A percentile compares a stretch with the other conserved stretches of the same genome.
Conservation (phyloP, 768 basidiomycete species). For the Naematelia encephala region DNA sequence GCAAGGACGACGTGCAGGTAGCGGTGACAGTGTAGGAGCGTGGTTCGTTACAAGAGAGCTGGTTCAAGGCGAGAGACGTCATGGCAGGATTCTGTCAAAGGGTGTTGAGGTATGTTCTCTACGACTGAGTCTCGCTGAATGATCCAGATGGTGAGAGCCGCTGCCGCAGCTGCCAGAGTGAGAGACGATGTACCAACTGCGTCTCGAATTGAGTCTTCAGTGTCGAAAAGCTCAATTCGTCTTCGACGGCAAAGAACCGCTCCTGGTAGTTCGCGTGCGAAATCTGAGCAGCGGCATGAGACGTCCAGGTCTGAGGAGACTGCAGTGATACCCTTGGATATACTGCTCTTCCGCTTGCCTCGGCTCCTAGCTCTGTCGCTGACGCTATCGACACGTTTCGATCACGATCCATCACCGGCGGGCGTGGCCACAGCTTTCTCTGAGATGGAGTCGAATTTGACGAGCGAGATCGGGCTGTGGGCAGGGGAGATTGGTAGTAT, state of each 20-base stretch:
- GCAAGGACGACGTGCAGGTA: not conserved
- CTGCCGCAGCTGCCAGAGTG: no score
- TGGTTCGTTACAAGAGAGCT: slow-evolving; percentile 44
- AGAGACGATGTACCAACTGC: not conserved
- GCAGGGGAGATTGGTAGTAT: slow-evolving; percentile 29
- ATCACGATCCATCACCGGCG: slow-evolving; percentile 34
- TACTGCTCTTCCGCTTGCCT: slow-evolving; percentile 21
- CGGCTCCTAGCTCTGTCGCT: slow-evolving; percentile 27
- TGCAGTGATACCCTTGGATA: slow-evolving; percentile 6
- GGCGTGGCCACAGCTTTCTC: slow-evolving; percentile 34
- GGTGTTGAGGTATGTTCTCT: slow-evolving; percentile 32
- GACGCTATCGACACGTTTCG: slow-evolving; percentile 33
- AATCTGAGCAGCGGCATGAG: not conserved
- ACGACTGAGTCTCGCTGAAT: not conserved
- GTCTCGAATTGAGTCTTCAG: not conserved
- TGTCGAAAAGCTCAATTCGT: not conserved
- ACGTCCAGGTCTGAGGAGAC: not conserved
- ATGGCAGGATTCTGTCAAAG: slow-evolving; percentile 30
- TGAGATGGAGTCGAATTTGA: slow-evolving; percentile 26
- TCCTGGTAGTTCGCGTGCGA: not conserved
- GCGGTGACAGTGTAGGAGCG: slow-evolving; percentile 9
- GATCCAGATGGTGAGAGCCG: slow-evolving; percentile 12
- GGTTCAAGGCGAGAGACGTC: slow-evolving; percentile 36
- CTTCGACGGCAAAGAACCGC: not conserved
- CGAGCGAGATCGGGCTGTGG: slow-evolving; percentile 26